phyloP scores from a whole-genome alignment of 1,284 basidiomycete genomes.

The Boletus subluridellus region DNA sequence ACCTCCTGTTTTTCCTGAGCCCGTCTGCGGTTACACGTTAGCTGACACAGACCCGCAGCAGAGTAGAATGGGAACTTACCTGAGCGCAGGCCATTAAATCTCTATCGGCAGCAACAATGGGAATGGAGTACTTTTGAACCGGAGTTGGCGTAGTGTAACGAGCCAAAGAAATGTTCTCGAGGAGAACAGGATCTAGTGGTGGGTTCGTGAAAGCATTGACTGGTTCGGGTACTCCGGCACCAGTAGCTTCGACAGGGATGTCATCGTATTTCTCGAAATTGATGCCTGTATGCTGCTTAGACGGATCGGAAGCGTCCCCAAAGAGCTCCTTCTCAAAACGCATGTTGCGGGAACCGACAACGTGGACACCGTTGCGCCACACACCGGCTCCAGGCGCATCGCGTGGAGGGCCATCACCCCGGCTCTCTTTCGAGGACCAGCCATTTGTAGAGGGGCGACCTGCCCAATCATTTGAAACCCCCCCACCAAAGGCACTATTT shows the following conservation, averaged over 20 bases:
- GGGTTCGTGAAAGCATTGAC: slow-evolving; percentile 84
- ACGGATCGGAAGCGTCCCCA: slow-evolving; percentile 83
- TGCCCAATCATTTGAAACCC: slow-evolving; percentile 47
- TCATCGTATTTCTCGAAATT: slow-evolving; percentile 99
- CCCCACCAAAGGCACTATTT: slow-evolving; percentile 37
- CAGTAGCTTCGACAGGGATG: slow-evolving; percentile 98
- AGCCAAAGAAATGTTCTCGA: slow-evolving; percentile 93
- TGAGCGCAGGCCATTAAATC: slow-evolving; percentile 99
- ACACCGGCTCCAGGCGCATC: slow-evolving; percentile 68
- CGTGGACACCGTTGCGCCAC: slow-evolving; percentile 90
- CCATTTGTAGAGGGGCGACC: slow-evolving; percentile 40
- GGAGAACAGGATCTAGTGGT: slow-evolving; percentile 88
- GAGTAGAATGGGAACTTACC: slow-evolving; percentile 40
- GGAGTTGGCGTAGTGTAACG: slow-evolving; percentile 95
- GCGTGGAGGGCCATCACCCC: slow-evolving; percentile 44
- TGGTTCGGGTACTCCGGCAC: slow-evolving; percentile 92
- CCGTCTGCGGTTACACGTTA: slow-evolving; percentile 60
- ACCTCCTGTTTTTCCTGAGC: slow-evolving; percentile 98
- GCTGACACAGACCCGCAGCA: not conserved
- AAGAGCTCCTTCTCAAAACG: slow-evolving; percentile 95
- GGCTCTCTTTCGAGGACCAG: slow-evolving; percentile 37
- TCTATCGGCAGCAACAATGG: slow-evolving; percentile 87
- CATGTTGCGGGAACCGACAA: slow-evolving; percentile 76
- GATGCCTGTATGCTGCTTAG: slow-evolving; percentile 91
- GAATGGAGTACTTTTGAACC: slow-evolving; percentile 99